Base-by-base conservation (phyloP, 306 rosid species). In the Echinosophora koreensis region DNA sequence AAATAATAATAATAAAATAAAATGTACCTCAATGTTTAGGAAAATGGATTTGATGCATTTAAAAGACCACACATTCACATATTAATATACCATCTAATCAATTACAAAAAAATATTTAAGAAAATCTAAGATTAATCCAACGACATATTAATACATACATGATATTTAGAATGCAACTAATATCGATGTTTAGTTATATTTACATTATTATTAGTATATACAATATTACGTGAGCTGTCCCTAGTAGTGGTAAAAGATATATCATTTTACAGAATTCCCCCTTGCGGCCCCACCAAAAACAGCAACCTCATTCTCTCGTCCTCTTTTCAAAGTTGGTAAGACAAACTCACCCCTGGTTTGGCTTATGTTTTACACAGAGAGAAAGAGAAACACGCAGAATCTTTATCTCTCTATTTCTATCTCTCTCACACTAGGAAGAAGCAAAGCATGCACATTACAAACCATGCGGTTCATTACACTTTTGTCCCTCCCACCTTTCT, bases 371-470 rank as follows among this genome's bases (percentile, higher is more conserved):
- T 82, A 71, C 83, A 50, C 22, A 18, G 37, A 50, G 28, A 64
- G 32, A 70, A 38, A 72, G 55, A 73, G 17, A 79, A 15, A 61
- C 17, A 51, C 70, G 52, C 54, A 70, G 62, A 76, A 62, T 67
- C 77, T 71, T 66, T 79, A 35, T 15, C 64, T 55, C 71, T 61
- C 16, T 56, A 5, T 58, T 38, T 74, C 71, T 52, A 30, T 37
- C 81, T 85, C 69, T 42, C 61, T 32, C 15, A 15, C 30, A 7
- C 5, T 14, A 18, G 49, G 72, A 68, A 34, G 77, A 70, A 22
- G 22, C 22, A 22, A 22, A 89, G 92, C 91, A 95, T 92, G 99
- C 96, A 89, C 87, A 60, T 84, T 86, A 72, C 80, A 78, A 72
- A 81, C 88, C 88, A 83, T 82, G 78, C 51, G 79, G 1, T 17